Evolutionary conservation across 1,139 yeast genomes (phyloP).

Genomic region (Yamadazyma dendronema): DNA sequence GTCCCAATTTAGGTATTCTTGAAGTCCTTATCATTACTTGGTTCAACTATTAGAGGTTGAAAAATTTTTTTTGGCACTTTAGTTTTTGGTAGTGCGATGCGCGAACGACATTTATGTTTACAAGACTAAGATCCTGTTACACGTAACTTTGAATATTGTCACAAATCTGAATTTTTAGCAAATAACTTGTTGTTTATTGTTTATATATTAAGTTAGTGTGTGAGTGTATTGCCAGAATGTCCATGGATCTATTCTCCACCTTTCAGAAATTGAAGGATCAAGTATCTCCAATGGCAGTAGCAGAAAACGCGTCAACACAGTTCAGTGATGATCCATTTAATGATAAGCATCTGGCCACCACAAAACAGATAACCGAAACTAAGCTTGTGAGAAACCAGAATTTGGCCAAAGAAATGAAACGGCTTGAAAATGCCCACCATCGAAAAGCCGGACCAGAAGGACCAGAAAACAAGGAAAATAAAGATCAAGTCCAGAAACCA

Average conservation of each 20-base stretch:
- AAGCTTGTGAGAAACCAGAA: constrained; percentile 6
- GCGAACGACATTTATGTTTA: background rate
- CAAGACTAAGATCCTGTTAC: too few species aligned
- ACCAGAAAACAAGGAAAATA: background rate
- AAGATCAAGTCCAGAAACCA: background rate
- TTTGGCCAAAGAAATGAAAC: constrained; percentile 2
- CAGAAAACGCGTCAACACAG: constrained; percentile 17
- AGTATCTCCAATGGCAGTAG: constrained; percentile 16
- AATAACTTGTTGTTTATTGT: too few species aligned
- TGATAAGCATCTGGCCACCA: constrained; percentile 15
- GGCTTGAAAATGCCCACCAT: background rate
- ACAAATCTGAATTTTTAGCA: background rate
- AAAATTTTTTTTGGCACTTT: background rate
- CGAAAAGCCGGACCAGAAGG: background rate
- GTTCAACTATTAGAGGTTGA: background rate
- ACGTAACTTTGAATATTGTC: too few species aligned
- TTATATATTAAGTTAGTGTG: background rate
- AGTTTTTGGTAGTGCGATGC: background rate
- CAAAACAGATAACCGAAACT: background rate
- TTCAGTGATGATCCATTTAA: constrained; percentile 31
- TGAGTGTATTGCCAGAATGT: too few species aligned
- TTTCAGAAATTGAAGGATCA: constrained; percentile 16
- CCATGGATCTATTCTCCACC: constrained; percentile 19
- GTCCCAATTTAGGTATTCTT: background rate
- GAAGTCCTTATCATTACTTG: constrained; percentile 1